Base-by-base conservation (phyloP, 345 rosid species). In the Ailanthus altissimus region DNA sequence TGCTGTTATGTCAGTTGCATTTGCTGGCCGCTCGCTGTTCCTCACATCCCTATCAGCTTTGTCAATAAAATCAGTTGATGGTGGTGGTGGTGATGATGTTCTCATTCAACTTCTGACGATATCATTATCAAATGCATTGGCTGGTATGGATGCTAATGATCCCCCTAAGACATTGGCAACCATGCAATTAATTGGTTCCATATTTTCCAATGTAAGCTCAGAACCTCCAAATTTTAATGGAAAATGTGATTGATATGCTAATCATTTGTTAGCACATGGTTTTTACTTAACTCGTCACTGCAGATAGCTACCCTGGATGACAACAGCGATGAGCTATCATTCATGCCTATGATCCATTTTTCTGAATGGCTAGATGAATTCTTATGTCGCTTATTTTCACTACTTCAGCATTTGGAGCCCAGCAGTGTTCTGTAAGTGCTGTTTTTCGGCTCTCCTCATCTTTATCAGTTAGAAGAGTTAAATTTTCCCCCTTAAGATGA, bases 131-230 rank as follows among this genome's bases (percentile, higher is more conserved):
- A 96, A 93, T 89, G 94, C 98, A 20, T 87, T 96, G 77, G 97
- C 92, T 87, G 99, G 99, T 50, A 96, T 96, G 93, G 99, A 96
- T 88, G 99, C 98, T 79, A 96, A 96, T 78, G 99, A 96, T 80
- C 99, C 99, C 77, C 99, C 98, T 25, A 96, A 96, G 86, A 92
- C 99, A 67, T 84, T 91, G 89, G 98, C 98, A 64, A 93, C 97
- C 42, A 88, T 96, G 98, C 99, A 96, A 83, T 83, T 93, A 75
- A 92, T 96, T 84, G 97, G 99, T 78, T 93, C 98, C 75, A 90
- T 93, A 83, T 96, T 96, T 89, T 96, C 99, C 83, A 96, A 92
- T 88, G 99, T 96, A 88, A 88, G 91, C 84, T 82, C 62, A 23
- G 68, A 76, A 50, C 43, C 50, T 68, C 49, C 6, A 15, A n/a